Percentiles rank a stretch among this genome's conserved stretches.
Evolutionary conservation across 768 basidiomycete species (phyloP).

Genomic region (Rhodotorula toruloides): DNA sequence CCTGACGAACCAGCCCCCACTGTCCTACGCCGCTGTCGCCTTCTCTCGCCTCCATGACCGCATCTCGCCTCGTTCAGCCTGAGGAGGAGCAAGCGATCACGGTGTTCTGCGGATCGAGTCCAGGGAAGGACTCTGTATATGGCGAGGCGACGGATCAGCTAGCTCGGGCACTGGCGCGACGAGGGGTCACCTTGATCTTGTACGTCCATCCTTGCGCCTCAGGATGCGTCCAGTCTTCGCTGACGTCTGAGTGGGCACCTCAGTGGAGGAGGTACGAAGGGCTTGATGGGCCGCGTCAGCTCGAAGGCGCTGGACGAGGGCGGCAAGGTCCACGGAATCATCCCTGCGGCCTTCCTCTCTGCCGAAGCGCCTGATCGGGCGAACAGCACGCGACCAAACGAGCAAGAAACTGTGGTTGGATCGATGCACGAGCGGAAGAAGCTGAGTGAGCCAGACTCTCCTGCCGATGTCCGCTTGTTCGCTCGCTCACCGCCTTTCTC

Average conservation of each 20-base stretch:
- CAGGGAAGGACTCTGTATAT: conserved; percentile 61
- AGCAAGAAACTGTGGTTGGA: conserved; percentile 7
- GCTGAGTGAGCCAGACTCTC: conserved; percentile 50
- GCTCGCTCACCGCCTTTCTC: too few species aligned
- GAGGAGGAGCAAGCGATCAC: too few species aligned
- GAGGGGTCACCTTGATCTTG: conserved; percentile 45
- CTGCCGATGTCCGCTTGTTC: not conserved
- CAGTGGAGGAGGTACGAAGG: conserved; percentile 38
- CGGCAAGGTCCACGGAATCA: conserved; percentile 49
- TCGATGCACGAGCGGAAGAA: conserved; percentile 81
- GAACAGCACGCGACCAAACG: not conserved
- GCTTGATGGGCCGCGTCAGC: conserved; percentile 42
- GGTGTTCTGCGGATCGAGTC: conserved; percentile 77
- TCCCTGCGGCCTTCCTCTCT: conserved; percentile 44
- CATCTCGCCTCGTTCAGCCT: not conserved
- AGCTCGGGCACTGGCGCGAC: conserved; percentile 45
- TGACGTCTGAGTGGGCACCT: too few species aligned
- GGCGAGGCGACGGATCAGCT: conserved; percentile 57
- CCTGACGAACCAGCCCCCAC: too few species aligned
- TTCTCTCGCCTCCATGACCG: too few species aligned
- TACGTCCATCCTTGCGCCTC: not conserved
- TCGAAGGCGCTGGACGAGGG: conserved; percentile 39
- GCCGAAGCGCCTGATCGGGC: conserved; percentile 21
- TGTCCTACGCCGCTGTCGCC: too few species aligned
- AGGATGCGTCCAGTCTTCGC: not conserved